These are phyloP conservation scores for Globisporangium barbulae DNA, from an alignment of 352 stramenopile species.

Conservation along the genomic window DNA sequence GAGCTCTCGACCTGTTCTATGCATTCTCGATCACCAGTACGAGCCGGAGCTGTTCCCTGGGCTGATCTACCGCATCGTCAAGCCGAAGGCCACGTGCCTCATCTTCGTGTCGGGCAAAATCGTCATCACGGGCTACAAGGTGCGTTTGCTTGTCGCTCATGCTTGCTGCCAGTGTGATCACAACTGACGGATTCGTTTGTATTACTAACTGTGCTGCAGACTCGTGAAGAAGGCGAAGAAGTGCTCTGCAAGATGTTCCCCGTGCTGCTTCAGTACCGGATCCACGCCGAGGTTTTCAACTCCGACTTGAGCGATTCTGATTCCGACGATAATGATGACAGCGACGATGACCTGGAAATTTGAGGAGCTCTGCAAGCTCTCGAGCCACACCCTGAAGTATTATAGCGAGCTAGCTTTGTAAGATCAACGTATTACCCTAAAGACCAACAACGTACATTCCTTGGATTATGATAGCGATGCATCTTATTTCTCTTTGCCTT, in stretches of 20 bases:
- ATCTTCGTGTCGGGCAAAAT: constrained; percentile 21
- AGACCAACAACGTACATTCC: constrained; percentile 5
- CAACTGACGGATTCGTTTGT: background rate
- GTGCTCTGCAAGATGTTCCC: constrained; percentile 31
- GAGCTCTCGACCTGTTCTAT: background rate
- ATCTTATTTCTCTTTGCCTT: background rate
- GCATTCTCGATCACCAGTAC: constrained; percentile 47
- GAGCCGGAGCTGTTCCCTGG: constrained; percentile 98
- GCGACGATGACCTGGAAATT: background rate
- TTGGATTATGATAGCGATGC: background rate
- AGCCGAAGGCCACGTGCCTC: constrained; percentile 90
- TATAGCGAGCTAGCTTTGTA: background rate
- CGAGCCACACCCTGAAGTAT: background rate
- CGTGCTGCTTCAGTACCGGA: constrained; percentile 25
- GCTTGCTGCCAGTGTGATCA: background rate
- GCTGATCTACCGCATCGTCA: constrained; percentile 94
- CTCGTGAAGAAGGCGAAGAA: constrained; percentile 22
- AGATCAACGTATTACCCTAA: background rate
- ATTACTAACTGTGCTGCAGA: constrained; percentile 3
- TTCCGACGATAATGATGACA: constrained; percentile 11
- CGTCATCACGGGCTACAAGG: constrained; percentile 93
- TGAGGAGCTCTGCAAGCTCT: background rate
- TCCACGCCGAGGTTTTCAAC: constrained; percentile 9
- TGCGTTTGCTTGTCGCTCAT: constrained; percentile 10
- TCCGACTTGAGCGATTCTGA: constrained; percentile 14